These are phyloP conservation scores for Candida tibetensis DNA, from an alignment of 805 yeast genomes.

Conservation along the genomic window DNA sequence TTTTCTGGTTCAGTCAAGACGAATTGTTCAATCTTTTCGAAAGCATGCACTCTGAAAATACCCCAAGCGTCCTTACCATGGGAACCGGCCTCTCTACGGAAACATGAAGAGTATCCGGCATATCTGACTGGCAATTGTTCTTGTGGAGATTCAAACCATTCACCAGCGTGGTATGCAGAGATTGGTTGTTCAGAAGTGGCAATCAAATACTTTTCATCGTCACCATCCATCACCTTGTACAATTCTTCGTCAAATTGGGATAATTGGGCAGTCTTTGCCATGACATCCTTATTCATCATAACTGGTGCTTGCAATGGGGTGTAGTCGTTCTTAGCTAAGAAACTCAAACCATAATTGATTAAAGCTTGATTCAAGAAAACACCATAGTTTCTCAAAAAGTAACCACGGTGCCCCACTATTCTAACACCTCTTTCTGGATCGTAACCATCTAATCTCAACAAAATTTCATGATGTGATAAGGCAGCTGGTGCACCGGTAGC, in stretches of 20 bases:
- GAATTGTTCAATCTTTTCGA: slow-evolving; percentile 97
- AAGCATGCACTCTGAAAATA: slow-evolving; percentile 97
- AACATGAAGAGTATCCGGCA: slow-evolving; percentile 98
- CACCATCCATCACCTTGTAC: slow-evolving; percentile 95
- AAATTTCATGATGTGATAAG: slow-evolving; percentile 92
- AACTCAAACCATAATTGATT: slow-evolving; percentile 90
- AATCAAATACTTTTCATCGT: slow-evolving; percentile 94
- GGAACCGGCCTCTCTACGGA: slow-evolving; percentile 99
- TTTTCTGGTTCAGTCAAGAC: slow-evolving; percentile 95
- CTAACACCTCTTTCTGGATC: slow-evolving; percentile 99
- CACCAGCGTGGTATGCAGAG: slow-evolving; percentile 94
- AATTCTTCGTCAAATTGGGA: slow-evolving; percentile 97
- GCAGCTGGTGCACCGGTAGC: slow-evolving; percentile 74
- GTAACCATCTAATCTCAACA: slow-evolving; percentile 92
- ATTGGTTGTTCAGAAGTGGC: slow-evolving; percentile 99
- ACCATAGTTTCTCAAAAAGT: slow-evolving; percentile 91
- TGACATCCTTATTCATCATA: slow-evolving; percentile 98
- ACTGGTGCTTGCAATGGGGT: slow-evolving; percentile 96
- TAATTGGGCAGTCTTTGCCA: slow-evolving; percentile 99
- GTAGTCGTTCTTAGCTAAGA: slow-evolving; percentile 76
- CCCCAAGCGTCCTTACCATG: slow-evolving; percentile 99
- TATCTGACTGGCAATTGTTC: slow-evolving; percentile 96
- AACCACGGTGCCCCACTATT: slow-evolving; percentile 98
- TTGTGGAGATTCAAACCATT: slow-evolving; percentile 97
- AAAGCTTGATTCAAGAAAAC: slow-evolving; percentile 97